Base-by-base conservation (phyloP, 2,329 filamentous ascomycete genomes). In the Tolypocladium pustulatum region DNA sequence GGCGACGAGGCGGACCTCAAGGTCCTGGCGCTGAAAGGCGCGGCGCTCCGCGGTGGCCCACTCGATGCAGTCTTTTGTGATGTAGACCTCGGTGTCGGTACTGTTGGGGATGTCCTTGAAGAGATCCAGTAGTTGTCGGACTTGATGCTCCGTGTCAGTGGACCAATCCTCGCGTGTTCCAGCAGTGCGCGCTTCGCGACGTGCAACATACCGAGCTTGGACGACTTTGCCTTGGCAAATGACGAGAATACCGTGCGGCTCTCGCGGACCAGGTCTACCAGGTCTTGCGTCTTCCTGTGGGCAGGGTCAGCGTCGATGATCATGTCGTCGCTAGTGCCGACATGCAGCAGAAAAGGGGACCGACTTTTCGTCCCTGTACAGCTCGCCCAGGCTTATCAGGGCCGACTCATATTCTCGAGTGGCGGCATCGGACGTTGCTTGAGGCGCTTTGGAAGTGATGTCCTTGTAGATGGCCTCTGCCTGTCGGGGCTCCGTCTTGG, bases 51-150 rank as follows among this genome's bases (percentile, higher is more conserved):
- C 89, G 58, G 93, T 90, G 55, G 94, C 94, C 94, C 94, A 99
- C 78, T 97, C 93, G 85, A 99, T 99, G 79, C 91, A 97, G 76
- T 94, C 96, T 77, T 96, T 96, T 70, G 94, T 99, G 68, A 97
- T 91, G 73, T 87, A 79, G 73, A 96, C 91, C 78, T 99, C 94
- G 71, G 88, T 90, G 73, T 99, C 94, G 79, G 89, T 89, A 67
- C 91, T 94, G 76, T 97, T 89, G 69, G 95, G 94, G 67, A 97
- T 97, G 69, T 89, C 84, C 68, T 89, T 86, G 81, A 97, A 94
- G 73, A 97, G 86, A 75, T 99, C 94, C 73, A 99, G 89, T 32
- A 99, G 86, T 77, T 97, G 91, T 67, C 94, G 93, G 66, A 99
- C 94, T 97, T 66, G 62, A 57, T 55, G 57, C n/a, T 17, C 27